Percentiles rank a stretch among this genome's conserved stretches.
These are phyloP conservation scores for Ajuga reptans DNA, from an alignment of 305 asterid genomes.

Conservation along the genomic window DNA sequence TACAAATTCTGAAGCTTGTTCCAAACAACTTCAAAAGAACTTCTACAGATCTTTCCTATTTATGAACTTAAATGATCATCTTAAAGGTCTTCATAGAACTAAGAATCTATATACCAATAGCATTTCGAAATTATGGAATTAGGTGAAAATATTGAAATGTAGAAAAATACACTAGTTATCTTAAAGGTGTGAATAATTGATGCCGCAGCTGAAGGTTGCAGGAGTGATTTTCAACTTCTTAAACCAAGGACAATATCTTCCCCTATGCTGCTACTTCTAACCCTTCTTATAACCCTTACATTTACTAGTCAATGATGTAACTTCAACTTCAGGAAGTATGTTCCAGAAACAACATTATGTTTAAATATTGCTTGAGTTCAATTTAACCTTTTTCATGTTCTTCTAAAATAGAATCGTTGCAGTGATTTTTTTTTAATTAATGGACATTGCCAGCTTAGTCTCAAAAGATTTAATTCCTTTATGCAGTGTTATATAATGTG, in stretches of 20 bases:
- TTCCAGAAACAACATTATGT: neutral
- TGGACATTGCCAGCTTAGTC: neutral
- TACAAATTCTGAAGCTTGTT: neutral
- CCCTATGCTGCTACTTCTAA: neutral
- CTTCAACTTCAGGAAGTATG: neutral
- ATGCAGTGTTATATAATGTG: neutral
- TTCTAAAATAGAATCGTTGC: neutral
- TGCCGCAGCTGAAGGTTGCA: neutral
- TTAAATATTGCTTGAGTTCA: neutral
- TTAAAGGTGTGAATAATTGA: conserved; percentile 4
- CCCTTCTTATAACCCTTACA: neutral
- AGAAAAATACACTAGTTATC: neutral
- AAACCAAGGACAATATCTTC: neutral
- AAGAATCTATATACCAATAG: neutral
- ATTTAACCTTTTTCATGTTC: neutral
- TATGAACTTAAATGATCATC: neutral
- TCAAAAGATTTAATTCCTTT: neutral
- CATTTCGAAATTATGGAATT: neutral
- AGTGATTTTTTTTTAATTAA: neutral
- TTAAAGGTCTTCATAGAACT: neutral
- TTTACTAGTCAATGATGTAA: neutral
- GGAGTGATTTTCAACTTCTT: neutral
- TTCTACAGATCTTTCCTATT: neutral
- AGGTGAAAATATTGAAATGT: neutral
- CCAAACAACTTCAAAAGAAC: neutral